These are phyloP conservation scores for Keithomyces neogunnii DNA, from an alignment of 2,329 filamentous ascomycete species.

Conservation along the genomic window DNA sequence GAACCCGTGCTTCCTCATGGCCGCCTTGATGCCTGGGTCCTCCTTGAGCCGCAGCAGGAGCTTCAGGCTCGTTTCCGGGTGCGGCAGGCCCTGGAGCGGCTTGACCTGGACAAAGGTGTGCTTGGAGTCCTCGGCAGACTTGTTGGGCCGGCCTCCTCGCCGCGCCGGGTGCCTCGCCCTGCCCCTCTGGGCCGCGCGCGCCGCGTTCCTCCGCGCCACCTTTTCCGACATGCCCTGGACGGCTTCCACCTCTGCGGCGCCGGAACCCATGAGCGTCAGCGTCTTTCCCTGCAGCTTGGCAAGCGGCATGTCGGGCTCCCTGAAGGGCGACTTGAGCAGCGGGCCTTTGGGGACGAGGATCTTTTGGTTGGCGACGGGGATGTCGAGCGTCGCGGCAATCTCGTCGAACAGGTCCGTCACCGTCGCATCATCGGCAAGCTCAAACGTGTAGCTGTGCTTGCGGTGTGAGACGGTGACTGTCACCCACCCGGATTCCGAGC, in stretches of 20 bases:
- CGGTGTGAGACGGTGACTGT: constrained; percentile 39
- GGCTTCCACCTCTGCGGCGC: constrained; percentile 48
- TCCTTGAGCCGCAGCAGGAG: constrained; percentile 70
- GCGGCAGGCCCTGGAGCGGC: constrained; percentile 69
- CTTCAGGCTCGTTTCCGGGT: constrained; percentile 59
- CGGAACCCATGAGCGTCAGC: constrained; percentile 57
- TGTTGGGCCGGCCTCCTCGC: constrained; percentile 3
- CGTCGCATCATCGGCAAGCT: constrained; percentile 36
- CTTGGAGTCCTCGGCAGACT: constrained; percentile 41
- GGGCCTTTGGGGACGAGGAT: constrained; percentile 58
- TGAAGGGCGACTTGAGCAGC: constrained; percentile 56
- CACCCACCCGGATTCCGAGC: constrained; percentile 22
- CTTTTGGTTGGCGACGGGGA: constrained; percentile 59
- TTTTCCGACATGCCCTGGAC: constrained; percentile 40
- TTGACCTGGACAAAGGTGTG: constrained; percentile 79
- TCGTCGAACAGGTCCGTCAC: constrained; percentile 50
- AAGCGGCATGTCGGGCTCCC: constrained; percentile 44
- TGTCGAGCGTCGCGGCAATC: constrained; percentile 46
- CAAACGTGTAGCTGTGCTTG: constrained; percentile 34
- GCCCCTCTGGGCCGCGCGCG: constrained; percentile 23
- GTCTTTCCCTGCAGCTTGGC: constrained; percentile 45
- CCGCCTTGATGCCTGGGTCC: constrained; percentile 75
- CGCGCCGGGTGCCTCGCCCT: constrained; percentile 15
- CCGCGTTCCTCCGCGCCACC: constrained; percentile 38
- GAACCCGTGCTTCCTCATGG: constrained; percentile 81